phyloP scores from a whole-genome alignment of 2,329 filamentous ascomycete genomes.

The Sporothrix dimorphospora region DNA sequence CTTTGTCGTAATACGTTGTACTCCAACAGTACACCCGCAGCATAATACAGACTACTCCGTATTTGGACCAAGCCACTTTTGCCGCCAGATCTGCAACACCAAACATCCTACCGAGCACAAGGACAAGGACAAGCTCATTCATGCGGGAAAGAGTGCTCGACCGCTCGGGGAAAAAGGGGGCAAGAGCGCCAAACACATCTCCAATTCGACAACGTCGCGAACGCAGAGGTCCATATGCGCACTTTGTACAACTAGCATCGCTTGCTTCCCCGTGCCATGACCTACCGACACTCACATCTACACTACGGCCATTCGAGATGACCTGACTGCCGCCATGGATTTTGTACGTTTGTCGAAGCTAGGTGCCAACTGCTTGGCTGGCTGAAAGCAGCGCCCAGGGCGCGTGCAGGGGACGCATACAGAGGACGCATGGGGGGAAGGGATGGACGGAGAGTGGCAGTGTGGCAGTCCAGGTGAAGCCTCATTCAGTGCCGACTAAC shows the following conservation, averaged over 20 bases:
- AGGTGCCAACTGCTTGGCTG: not conserved
- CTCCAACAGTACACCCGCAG: too few species aligned
- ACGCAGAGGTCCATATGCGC: not conserved
- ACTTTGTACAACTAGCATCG: not conserved
- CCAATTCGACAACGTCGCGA: not conserved
- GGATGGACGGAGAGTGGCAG: not conserved
- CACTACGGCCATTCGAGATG: slow-evolving; percentile 46
- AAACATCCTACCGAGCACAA: slow-evolving; percentile 16
- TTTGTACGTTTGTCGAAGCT: slow-evolving; percentile 52
- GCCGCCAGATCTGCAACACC: slow-evolving; percentile 32
- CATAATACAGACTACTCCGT: not conserved
- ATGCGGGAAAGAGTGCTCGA: slow-evolving; percentile 21
- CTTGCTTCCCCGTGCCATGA: not conserved
- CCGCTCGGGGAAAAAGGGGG: slow-evolving; percentile 1
- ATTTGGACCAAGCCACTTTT: slow-evolving; percentile 20
- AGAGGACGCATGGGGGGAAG: not conserved
- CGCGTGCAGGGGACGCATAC: too few species aligned
- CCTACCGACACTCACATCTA: not conserved
- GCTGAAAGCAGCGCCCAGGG: not conserved
- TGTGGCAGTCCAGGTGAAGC: not conserved
- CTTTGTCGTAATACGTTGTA: too few species aligned
- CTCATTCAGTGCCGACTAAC: slow-evolving; percentile 5
- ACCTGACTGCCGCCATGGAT: slow-evolving; percentile 56
- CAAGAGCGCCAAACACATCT: not conserved
- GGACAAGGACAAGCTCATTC: slow-evolving; percentile 15